phyloP scores from a whole-genome alignment of 2,329 filamentous ascomycete species.

The Diaporthe vexans region DNA sequence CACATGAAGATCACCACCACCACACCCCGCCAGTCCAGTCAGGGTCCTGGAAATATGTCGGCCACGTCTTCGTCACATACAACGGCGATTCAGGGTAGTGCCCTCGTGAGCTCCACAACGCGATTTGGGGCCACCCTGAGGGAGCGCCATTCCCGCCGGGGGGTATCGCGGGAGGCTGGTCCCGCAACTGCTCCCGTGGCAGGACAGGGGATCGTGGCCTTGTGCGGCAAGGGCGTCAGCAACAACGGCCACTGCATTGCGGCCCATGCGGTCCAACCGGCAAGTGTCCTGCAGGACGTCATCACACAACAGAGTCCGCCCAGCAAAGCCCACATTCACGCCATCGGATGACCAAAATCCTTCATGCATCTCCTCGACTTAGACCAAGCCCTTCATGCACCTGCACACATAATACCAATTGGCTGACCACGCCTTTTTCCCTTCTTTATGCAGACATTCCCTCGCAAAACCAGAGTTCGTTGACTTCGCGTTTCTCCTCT shows the following conservation, averaged over 20 bases:
- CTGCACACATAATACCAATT: slow-evolving; percentile 9
- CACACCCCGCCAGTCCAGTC: background rate
- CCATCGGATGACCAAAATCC: slow-evolving; percentile 34
- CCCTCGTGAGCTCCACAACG: slow-evolving; percentile 25
- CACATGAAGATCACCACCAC: slow-evolving; percentile 22
- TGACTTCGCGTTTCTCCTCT: slow-evolving; percentile 43
- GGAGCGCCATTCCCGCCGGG: slow-evolving; percentile 26
- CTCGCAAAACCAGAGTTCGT: slow-evolving; percentile 32
- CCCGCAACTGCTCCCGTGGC: slow-evolving; percentile 27
- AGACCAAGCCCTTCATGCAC: slow-evolving; percentile 11
- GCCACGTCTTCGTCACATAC: slow-evolving; percentile 29
- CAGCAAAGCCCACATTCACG: slow-evolving; percentile 26
- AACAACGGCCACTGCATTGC: slow-evolving; percentile 3
- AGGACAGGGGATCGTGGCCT: slow-evolving; percentile 32
- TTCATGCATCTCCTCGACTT: slow-evolving; percentile 24
- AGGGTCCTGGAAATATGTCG: slow-evolving; percentile 10
- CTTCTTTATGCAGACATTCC: slow-evolving; percentile 3
- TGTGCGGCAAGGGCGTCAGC: slow-evolving; percentile 31
- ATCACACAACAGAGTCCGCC: slow-evolving; percentile 26
- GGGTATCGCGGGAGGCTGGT: slow-evolving; percentile 26
- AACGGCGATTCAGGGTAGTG: slow-evolving; percentile 37
- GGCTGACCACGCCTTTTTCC: slow-evolving; percentile 30
- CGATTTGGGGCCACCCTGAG: slow-evolving; percentile 1
- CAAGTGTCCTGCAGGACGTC: slow-evolving; percentile 27
- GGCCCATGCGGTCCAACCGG: slow-evolving; percentile 27